Evolutionary conservation across 2,329 filamentous ascomycete species (phyloP).

Genomic region (Aspergillus sp.): DNA sequence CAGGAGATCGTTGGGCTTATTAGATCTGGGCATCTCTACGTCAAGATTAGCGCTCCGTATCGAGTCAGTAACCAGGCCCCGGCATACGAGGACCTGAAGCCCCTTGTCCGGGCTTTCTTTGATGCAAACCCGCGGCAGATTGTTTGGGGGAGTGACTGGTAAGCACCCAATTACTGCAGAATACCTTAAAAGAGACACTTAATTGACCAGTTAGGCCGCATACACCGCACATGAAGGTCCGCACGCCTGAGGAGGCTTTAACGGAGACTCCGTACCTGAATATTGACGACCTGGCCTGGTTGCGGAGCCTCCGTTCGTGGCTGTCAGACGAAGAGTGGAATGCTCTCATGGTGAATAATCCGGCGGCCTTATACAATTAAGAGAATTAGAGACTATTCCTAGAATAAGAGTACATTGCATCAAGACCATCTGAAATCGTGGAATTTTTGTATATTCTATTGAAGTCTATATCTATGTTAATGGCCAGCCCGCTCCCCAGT

Average conservation of each 20-base stretch:
- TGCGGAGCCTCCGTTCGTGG: conserved; percentile 26
- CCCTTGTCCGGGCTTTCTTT: conserved; percentile 31
- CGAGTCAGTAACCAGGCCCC: conserved; percentile 32
- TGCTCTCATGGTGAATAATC: conserved; percentile 20
- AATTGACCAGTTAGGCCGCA: conserved; percentile 30
- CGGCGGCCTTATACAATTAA: not conserved
- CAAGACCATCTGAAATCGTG: too few species aligned
- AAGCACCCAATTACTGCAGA: not conserved
- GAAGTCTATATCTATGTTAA: too few species aligned
- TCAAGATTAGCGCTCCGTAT: conserved; percentile 43
- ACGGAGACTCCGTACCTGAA: conserved; percentile 29
- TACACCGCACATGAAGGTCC: conserved; percentile 39
- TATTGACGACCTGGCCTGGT: conserved; percentile 29
- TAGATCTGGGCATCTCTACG: conserved; percentile 31
- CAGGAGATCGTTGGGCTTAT: conserved; percentile 31
- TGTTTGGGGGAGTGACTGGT: conserved; percentile 43
- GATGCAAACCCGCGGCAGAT: conserved; percentile 33
- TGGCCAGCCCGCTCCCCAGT: too few species aligned
- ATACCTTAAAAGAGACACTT: too few species aligned
- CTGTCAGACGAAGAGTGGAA: conserved; percentile 25
- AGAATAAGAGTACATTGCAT: too few species aligned
- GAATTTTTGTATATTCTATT: too few species aligned
- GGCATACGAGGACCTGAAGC: conserved; percentile 31
- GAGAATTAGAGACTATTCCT: not conserved
- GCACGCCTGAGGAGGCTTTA: conserved; percentile 34